Evolutionary conservation across 768 basidiomycete genomes (phyloP).

Genomic region (Boletus huronensis): DNA sequence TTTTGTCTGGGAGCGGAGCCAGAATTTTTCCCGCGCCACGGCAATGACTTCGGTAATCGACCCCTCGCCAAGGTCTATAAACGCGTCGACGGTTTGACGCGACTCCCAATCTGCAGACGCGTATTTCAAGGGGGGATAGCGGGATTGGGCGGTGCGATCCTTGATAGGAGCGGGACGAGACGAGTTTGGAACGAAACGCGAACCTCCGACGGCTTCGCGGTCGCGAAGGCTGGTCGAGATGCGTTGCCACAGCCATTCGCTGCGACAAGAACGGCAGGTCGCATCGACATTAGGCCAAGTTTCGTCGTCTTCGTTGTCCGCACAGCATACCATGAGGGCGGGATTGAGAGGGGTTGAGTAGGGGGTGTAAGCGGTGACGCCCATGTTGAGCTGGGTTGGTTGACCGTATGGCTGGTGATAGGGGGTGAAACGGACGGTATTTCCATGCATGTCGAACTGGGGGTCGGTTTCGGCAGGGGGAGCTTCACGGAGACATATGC

Average conservation of each 20-base stretch:
- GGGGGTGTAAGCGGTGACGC: constrained; percentile 24
- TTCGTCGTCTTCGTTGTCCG: constrained; percentile 72
- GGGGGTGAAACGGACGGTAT: constrained; percentile 28
- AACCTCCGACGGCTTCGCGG: constrained; percentile 56
- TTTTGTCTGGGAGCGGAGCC: constrained; percentile 64
- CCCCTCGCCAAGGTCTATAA: constrained; percentile 71
- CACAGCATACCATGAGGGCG: constrained; percentile 42
- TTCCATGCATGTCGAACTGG: constrained; percentile 34
- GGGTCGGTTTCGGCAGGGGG: constrained; percentile 42
- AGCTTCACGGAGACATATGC: constrained; percentile 64
- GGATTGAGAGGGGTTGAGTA: constrained; percentile 25
- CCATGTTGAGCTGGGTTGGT: constrained; percentile 17
- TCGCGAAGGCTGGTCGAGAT: constrained; percentile 48
- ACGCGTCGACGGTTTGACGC: constrained; percentile 63
- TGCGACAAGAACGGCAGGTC: constrained; percentile 65
- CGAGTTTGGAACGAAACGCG: constrained; percentile 25
- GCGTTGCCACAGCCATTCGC: constrained; percentile 62
- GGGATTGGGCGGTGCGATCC: constrained; percentile 17
- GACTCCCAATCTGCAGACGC: constrained; percentile 59
- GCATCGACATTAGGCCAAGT: constrained; percentile 62
- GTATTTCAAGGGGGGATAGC: constrained; percentile 28
- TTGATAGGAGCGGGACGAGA: constrained; percentile 14
- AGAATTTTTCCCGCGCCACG: constrained; percentile 66
- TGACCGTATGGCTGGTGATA: constrained; percentile 32
- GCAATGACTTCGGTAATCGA: constrained; percentile 56